Conservation (phyloP, 2,329 filamentous ascomycete genomes). For the Ophiocordyceps robertsii region DNA sequence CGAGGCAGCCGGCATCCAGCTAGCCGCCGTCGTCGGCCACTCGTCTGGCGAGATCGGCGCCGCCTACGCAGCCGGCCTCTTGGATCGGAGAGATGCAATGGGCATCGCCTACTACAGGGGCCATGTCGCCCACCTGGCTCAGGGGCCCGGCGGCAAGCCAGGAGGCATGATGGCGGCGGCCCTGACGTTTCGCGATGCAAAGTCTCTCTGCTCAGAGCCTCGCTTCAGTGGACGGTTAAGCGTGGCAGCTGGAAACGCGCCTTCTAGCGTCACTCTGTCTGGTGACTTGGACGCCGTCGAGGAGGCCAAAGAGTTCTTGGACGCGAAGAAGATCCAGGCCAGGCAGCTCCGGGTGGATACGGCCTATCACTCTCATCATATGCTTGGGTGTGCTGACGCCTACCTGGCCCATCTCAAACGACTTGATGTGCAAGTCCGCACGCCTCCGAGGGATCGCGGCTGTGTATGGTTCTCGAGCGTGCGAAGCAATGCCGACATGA, state of each 20-base stretch:
- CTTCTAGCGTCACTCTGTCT: constrained; percentile 12
- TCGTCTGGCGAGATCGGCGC: constrained; percentile 27
- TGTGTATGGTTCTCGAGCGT: constrained; percentile 16
- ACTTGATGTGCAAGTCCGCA: constrained; percentile 4
- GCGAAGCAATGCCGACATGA: constrained; percentile 7
- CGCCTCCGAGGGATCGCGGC: constrained; percentile 4
- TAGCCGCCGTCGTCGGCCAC: constrained; percentile 22
- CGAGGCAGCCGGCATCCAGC: constrained; percentile 12
- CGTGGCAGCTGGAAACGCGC: constrained; percentile 18
- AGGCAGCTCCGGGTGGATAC: constrained; percentile 20
- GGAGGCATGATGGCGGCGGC: constrained; percentile 12
- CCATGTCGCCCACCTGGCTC: background rate
- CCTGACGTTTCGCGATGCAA: constrained; percentile 1
- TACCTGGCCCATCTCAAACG: constrained; percentile 11
- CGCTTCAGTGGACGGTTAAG: constrained; percentile 11
- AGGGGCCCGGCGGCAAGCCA: background rate
- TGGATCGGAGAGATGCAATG: constrained; percentile 2
- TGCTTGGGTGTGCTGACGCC: constrained; percentile 11
- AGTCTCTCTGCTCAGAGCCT: constrained; percentile 1
- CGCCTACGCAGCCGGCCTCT: constrained; percentile 20
- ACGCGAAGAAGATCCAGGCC: constrained; percentile 13
- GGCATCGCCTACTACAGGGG: constrained; percentile 4
- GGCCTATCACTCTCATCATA: constrained; percentile 28
- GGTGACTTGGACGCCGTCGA: constrained; percentile 17
- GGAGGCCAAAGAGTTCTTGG: constrained; percentile 8